phyloP scores from a whole-genome alignment of 2,329 filamentous ascomycete genomes.

The Colletotrichum higginsianum region DNA sequence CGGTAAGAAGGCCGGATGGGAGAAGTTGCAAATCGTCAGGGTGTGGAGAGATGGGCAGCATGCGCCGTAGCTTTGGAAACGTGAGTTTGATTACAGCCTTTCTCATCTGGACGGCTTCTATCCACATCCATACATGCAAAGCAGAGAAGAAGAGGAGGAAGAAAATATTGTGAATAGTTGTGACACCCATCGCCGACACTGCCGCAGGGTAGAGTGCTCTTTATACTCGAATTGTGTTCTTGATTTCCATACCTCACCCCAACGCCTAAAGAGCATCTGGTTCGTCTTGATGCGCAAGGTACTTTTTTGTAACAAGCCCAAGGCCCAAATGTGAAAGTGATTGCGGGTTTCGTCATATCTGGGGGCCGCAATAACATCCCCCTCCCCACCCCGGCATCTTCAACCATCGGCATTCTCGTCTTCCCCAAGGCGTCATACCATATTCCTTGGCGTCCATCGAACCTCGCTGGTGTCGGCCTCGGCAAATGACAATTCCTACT shows the following conservation, averaged over 20 bases:
- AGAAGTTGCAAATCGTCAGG: constrained; percentile 90
- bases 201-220: neutral
- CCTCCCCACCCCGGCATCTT: neutral
- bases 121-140: neutral
- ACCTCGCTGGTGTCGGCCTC: neutral
- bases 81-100: neutral
- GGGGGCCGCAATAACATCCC: constrained; percentile 7
- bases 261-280: constrained; percentile 40
- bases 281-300: constrained; percentile 36
- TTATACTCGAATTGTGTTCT: constrained; percentile 34
- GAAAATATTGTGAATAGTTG: neutral
- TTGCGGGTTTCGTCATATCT: constrained; percentile 26
- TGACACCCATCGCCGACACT: neutral
- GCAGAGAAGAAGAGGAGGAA: too few species aligned
- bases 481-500: neutral
- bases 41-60: constrained; percentile 76
- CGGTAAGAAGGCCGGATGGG: constrained; percentile 92
- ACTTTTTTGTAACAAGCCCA: constrained; percentile 22
- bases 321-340: constrained; percentile 25
- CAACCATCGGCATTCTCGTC: constrained; percentile 6
- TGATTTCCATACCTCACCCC: constrained; percentile 34
- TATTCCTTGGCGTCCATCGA: neutral
- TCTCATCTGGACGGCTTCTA: neutral
- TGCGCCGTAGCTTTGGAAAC: neutral
- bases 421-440: neutral